A percentile compares a stretch with the other conserved stretches of the same genome.
Conservation (phyloP, 345 rosid species). For the Lenwebbia sp. region DNA sequence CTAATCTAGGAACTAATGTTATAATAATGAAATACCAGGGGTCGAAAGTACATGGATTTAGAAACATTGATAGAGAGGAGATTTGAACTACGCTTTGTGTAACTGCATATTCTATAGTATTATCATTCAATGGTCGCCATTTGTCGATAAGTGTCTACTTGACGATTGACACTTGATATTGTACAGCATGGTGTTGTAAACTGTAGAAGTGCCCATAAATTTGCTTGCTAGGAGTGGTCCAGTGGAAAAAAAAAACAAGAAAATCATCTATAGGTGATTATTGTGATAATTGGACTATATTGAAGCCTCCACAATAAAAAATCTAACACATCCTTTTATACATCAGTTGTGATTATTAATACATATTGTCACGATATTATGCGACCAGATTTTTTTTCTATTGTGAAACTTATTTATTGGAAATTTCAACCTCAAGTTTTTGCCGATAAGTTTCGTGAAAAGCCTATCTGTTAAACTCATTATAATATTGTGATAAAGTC, state of each 20-base stretch:
- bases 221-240: not conserved
- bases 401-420: too few relatives aligned
- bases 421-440: too few relatives aligned
- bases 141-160: not conserved
- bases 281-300: not conserved
- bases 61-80: not conserved
- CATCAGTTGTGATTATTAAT: not conserved
- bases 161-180: not conserved
- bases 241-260: rapidly evolving
- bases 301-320: not conserved
- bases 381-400: too few relatives aligned
- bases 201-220: not conserved
- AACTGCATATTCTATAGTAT: not conserved
- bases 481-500: not conserved
- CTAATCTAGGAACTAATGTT: not conserved
- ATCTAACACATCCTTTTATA: too few relatives aligned
- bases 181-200: not conserved
- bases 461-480: too few relatives aligned
- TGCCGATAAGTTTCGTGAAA: too few relatives aligned
- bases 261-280: not conserved
- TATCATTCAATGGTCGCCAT: not conserved
- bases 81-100: not conserved
- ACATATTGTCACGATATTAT: too few relatives aligned
- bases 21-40: not conserved
- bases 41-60: not conserved